These are phyloP conservation scores for Maudiozyma turicensis DNA, from an alignment of 805 yeast genomes.

Conservation along the genomic window DNA sequence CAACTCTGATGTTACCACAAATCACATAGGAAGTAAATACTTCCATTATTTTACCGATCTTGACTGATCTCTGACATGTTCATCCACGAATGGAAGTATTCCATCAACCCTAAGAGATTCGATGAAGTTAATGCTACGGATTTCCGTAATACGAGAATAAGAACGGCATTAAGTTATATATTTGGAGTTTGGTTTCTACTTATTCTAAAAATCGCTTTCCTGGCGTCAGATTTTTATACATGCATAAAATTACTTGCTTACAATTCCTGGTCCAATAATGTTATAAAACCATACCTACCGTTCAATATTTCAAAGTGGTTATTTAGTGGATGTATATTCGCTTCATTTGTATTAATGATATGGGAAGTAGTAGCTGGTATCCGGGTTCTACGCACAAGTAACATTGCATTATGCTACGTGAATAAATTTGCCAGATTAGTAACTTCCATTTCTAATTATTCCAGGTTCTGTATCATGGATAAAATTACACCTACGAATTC, in stretches of 20 bases:
- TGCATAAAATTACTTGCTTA: slow-evolving; percentile 63
- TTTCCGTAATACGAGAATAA: slow-evolving; percentile 16
- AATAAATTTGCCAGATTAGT: slow-evolving; percentile 50
- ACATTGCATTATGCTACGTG: slow-evolving; percentile 61
- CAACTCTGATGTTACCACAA: no score
- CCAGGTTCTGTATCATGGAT: slow-evolving; percentile 62
- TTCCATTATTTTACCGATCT: no score
- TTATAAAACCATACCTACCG: slow-evolving; percentile 38
- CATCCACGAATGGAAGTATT: slow-evolving; percentile 19
- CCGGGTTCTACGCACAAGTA: slow-evolving; percentile 45
- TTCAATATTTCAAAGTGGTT: slow-evolving; percentile 53
- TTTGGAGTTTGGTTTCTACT: slow-evolving; percentile 26
- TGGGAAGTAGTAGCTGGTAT: slow-evolving; percentile 52
- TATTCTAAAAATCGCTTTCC: slow-evolving; percentile 42
- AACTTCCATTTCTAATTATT: slow-evolving; percentile 48
- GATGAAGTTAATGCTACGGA: slow-evolving; percentile 15
- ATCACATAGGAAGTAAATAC: no score
- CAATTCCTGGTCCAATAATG: slow-evolving; percentile 52
- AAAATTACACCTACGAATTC: slow-evolving; percentile 51
- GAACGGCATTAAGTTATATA: slow-evolving; percentile 15
- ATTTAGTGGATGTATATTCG: slow-evolving; percentile 67
- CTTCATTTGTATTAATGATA: slow-evolving; percentile 48
- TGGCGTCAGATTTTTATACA: slow-evolving; percentile 68
- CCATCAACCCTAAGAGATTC: slow-evolving; percentile 21
- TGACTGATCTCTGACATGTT: slow-evolving; percentile 9